phyloP scores from a whole-genome alignment of 192 early-diverging fungal genomes.

The Haplosporangium gracile region DNA sequence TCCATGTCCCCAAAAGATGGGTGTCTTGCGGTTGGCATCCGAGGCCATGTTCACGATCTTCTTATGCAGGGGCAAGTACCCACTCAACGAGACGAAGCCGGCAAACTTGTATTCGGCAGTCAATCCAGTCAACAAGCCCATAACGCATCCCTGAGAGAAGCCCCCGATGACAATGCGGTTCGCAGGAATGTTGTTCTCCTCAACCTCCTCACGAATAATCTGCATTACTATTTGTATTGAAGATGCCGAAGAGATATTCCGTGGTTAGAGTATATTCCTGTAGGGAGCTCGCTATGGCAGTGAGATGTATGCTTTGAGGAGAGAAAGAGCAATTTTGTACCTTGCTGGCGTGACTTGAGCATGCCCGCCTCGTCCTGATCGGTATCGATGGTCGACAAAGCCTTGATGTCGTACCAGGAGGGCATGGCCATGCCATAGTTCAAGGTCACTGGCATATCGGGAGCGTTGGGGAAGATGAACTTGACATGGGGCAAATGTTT shows the following conservation, averaged over 20 bases:
- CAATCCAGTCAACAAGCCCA: constrained; percentile 80
- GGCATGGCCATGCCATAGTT: constrained; percentile 92
- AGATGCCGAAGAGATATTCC: background rate
- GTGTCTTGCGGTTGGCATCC: constrained; percentile 76
- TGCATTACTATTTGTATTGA: constrained; percentile 27
- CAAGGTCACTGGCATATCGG: constrained; percentile 74
- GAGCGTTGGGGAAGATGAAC: constrained; percentile 91
- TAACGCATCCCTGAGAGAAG: constrained; percentile 92
- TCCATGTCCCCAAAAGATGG: constrained; percentile 91
- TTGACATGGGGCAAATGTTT: constrained; percentile 84
- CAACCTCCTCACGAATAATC: constrained; percentile 79
- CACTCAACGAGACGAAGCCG: constrained; percentile 71
- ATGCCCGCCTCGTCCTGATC: constrained; percentile 84
- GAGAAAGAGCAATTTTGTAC: background rate
- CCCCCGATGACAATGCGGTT: constrained; percentile 94
- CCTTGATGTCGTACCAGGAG: constrained; percentile 89
- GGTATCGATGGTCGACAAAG: constrained; percentile 60
- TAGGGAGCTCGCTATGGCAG: background rate
- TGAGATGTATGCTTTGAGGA: background rate
- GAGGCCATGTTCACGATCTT: constrained; percentile 69
- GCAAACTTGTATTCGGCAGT: constrained; percentile 73
- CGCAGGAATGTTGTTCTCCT: constrained; percentile 77
- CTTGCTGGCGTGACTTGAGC: constrained; percentile 57
- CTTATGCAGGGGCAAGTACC: constrained; percentile 77
- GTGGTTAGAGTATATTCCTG: background rate